Conservation (phyloP, 1,284 basidiomycete genomes). For the Ustilago loliicola region DNA sequence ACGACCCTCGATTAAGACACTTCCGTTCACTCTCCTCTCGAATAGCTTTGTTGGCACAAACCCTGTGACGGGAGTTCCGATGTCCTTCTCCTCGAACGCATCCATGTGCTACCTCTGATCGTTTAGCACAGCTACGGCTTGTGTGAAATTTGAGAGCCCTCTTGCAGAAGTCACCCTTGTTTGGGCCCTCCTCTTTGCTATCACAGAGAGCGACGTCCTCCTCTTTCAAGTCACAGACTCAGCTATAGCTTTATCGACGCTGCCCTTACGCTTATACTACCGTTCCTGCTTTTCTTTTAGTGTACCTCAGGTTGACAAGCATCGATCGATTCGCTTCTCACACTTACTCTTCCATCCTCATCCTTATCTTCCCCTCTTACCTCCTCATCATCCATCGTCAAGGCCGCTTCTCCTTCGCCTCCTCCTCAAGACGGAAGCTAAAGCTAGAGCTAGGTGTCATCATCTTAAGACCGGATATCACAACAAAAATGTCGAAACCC, state of each 20-base stretch:
- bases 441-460: background rate
- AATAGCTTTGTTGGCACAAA: conserved; percentile 2
- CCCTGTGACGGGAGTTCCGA: conserved; percentile 15
- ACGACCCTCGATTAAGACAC: conserved; percentile 9
- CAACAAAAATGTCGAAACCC: conserved; percentile 33
- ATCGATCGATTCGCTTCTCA: background rate
- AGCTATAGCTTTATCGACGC: background rate
- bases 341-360: background rate
- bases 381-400: conserved; percentile 6
- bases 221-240: background rate
- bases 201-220: background rate
- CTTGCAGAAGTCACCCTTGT: conserved; percentile 10
- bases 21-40: conserved; percentile 4
- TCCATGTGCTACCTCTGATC: conserved; percentile 13
- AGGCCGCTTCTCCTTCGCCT: background rate
- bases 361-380: background rate
- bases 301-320: background rate
- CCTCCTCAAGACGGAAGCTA: conserved; percentile 2
- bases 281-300: conserved; percentile 7
- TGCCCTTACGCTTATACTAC: background rate
- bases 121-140: background rate
- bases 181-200: background rate
- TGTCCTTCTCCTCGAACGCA: conserved; percentile 1
- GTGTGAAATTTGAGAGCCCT: conserved; percentile 11
- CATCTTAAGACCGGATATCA: background rate